A percentile compares a stretch with the other conserved stretches of the same genome.
Evolutionary conservation across 2,329 filamentous ascomycete genomes (phyloP).

Genomic region (Domatiomyces catenatus): DNA sequence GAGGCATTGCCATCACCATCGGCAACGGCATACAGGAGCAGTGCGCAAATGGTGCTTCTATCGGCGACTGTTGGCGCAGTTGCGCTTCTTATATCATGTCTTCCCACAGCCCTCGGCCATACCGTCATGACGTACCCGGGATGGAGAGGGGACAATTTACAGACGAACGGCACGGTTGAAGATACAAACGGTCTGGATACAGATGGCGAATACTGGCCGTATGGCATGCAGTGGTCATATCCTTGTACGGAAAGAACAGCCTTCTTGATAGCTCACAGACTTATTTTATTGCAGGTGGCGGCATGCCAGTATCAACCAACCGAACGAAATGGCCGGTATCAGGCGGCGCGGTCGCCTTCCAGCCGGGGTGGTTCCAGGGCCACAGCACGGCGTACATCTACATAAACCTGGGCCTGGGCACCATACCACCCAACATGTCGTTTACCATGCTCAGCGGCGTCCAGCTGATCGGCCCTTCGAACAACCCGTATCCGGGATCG

Average conservation of each 20-base stretch:
- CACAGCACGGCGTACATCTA: conserved; percentile 72
- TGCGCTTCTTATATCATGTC: background rate
- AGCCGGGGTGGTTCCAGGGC: conserved; percentile 92
- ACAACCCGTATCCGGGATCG: conserved; percentile 70
- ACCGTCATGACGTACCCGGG: conserved; percentile 75
- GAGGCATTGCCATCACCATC: background rate
- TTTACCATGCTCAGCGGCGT: conserved; percentile 66
- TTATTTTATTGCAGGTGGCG: conserved; percentile 54
- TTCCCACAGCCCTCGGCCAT: conserved; percentile 34
- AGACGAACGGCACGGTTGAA: conserved; percentile 50
- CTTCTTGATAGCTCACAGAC: conserved; percentile 4
- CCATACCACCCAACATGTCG: conserved; percentile 73
- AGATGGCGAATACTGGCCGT: conserved; percentile 47
- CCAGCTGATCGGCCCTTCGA: conserved; percentile 66
- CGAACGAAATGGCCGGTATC: conserved; percentile 80
- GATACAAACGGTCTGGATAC: conserved; percentile 31
- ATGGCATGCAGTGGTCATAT: conserved; percentile 91
- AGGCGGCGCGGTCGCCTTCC: conserved; percentile 76
- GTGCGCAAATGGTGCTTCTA: background rate
- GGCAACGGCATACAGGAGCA: background rate
- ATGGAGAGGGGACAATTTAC: conserved; percentile 73
- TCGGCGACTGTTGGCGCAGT: background rate
- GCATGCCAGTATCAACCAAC: conserved; percentile 60
- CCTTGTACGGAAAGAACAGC: conserved; percentile 51
- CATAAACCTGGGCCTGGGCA: conserved; percentile 79